phyloP scores from a whole-genome alignment of 106 monocot species.

The Phalaenopsis aphrodite region DNA sequence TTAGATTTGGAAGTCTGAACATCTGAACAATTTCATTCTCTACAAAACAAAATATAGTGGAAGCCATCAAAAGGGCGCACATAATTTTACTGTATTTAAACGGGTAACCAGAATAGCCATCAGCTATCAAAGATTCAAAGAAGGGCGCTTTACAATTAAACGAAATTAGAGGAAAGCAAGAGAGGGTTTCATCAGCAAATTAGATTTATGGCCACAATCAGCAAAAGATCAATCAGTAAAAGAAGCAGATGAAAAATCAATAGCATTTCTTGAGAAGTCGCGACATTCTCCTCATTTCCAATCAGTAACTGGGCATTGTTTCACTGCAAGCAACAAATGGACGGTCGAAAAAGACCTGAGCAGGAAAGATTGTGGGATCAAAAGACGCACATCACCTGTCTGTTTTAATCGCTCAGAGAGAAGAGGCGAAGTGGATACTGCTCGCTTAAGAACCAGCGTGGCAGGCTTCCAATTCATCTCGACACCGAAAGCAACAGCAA shows the following conservation, averaged over 20 bases:
- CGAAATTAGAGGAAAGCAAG: too few relatives aligned
- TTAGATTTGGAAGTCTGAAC: constrained; percentile 55
- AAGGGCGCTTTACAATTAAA: neutral
- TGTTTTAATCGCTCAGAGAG: constrained; percentile 62
- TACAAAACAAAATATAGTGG: constrained; percentile 13
- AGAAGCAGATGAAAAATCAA: neutral
- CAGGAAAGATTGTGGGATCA: neutral
- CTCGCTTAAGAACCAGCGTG: constrained; percentile 11
- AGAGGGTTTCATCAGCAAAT: neutral
- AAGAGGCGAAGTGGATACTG: constrained; percentile 28
- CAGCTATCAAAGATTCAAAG: neutral
- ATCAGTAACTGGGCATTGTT: neutral
- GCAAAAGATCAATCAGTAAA: neutral
- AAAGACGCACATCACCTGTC: constrained; percentile 47
- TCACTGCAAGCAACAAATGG: neutral
- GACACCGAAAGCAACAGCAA: neutral
- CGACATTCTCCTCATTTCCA: neutral
- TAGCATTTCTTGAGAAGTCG: neutral
- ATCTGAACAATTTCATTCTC: constrained; percentile 93
- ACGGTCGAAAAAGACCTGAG: neutral
- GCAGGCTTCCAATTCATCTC: neutral
- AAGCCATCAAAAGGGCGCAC: neutral
- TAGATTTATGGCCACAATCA: neutral
- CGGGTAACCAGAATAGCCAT: too few relatives aligned
- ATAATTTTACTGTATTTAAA: neutral